Base-by-base conservation (phyloP, 768 basidiomycete genomes). In the Dioszegia aurantiaca region DNA sequence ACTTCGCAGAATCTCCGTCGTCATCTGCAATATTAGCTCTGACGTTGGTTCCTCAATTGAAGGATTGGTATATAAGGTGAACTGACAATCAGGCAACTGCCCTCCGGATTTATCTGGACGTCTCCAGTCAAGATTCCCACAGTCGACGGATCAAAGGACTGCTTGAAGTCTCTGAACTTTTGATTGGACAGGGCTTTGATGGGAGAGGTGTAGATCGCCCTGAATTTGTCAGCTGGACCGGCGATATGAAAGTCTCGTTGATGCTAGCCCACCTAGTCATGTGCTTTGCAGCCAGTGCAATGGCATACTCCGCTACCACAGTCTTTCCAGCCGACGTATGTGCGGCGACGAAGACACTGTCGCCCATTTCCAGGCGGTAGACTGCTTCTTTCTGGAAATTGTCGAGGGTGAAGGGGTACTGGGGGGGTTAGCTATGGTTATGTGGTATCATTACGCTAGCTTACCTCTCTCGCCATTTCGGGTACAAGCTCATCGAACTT, bases 281-380 rank as follows among this genome's bases (percentile, higher is more conserved):
- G 78, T 99, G 95, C 71, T 92, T 93, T 64, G 87, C 88, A 4
- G 95, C 94, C 9, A 99, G 81, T 4, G 93, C 89, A 67, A 99
- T 98, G 1, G 95, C 95, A 76, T 98, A 99, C 72, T 99, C 95
- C 0, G 95, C 95, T 8, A 99, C 95, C 17, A 98, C 95, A 1
- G 95, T 99, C 78, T 99, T 99, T 31, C 95, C 95, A 16, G 95
- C 95, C n/a, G 90, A 93, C 3, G 95, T 99, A 78, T 99, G 95
- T 4, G 95, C 95, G 14, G 95, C 95, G n/a, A 99, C 93, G 74
- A 99, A 99, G 17, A 99, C 94, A 12, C 91, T 94, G 65, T 99
- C 90, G 9, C 93, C 95, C 81, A 89, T 85, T 76, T 99, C 95
- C 17, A 99, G 82, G 77, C 95, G 92, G 77, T 95, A 95, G 6